Evolutionary conservation across 495 filamentous ascomycete species (phyloP).

Genomic region (Oleoguttula mirabilis): DNA sequence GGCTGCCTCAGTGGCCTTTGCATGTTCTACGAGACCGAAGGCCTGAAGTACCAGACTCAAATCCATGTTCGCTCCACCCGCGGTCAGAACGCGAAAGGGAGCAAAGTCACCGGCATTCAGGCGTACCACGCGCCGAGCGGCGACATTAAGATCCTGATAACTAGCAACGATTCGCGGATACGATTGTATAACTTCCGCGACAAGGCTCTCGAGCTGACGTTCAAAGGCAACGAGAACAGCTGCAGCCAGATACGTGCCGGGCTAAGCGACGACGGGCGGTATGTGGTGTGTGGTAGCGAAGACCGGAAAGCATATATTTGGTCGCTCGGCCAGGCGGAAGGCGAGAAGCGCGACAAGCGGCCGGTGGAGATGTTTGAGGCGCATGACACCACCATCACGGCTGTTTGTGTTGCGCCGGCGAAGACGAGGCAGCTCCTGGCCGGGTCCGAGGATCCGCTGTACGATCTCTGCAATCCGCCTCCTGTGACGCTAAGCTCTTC

Average conservation of each 20-base stretch:
- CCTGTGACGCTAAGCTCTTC: constrained; percentile 57
- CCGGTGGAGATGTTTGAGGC: constrained; percentile 82
- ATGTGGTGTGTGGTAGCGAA: constrained; percentile 89
- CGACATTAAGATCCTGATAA: constrained; percentile 77
- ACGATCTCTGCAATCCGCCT: constrained; percentile 91
- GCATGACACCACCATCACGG: constrained; percentile 77
- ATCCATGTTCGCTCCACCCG: constrained; percentile 82
- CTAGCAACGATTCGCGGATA: constrained; percentile 92
- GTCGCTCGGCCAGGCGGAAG: constrained; percentile 48
- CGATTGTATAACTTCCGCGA: constrained; percentile 78
- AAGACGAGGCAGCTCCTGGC: constrained; percentile 66
- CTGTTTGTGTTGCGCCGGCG: constrained; percentile 70
- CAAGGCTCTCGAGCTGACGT: constrained; percentile 75
- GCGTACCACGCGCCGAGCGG: constrained; percentile 52
- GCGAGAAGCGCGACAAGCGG: constrained; percentile 63
- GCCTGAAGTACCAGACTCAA: constrained; percentile 68
- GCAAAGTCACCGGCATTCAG: constrained; percentile 93
- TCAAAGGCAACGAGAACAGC: constrained; percentile 86
- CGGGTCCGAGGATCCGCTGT: constrained; percentile 79
- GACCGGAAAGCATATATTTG: constrained; percentile 84
- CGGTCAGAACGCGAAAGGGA: constrained; percentile 88
- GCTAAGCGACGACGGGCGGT: constrained; percentile 77
- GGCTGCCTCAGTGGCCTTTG: constrained; percentile 78
- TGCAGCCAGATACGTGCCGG: constrained; percentile 81
- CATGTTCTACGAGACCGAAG: constrained; percentile 90